A percentile compares a stretch with the other conserved stretches of the same genome.
Conservation (phyloP, 495 filamentous ascomycete genomes). For the Niebla homalea region DNA sequence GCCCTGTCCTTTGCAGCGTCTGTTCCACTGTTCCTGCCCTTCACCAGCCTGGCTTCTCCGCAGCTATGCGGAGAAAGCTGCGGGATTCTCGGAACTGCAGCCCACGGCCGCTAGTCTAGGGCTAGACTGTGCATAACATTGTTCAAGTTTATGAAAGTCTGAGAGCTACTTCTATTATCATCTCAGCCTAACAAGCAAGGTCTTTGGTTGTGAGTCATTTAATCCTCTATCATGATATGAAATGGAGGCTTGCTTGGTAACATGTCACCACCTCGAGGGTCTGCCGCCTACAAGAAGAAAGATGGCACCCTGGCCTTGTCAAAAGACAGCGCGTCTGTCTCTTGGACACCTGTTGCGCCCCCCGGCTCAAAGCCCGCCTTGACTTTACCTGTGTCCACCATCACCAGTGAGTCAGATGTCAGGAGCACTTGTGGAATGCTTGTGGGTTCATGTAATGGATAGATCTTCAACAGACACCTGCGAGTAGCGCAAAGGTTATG, state of each 20-base stretch:
- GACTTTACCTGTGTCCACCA: constrained; percentile 55
- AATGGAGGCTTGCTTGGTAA: constrained; percentile 8
- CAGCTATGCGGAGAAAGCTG: too few species aligned
- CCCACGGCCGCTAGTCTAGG: too few species aligned
- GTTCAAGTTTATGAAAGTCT: too few species aligned
- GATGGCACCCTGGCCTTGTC: constrained; percentile 72
- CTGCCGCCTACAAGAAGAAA: constrained; percentile 87
- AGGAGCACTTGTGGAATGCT: too few species aligned
- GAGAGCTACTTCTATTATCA: background rate
- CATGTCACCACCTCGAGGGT: constrained; percentile 51
- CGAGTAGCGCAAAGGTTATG: constrained; percentile 70
- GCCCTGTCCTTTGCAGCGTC: too few species aligned
- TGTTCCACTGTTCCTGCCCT: too few species aligned
- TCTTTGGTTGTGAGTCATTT: too few species aligned
- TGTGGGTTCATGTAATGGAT: background rate
- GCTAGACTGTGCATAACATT: too few species aligned
- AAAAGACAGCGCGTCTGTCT: constrained; percentile 53
- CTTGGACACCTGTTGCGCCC: constrained; percentile 60
- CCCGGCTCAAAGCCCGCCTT: constrained; percentile 43
- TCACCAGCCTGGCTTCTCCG: too few species aligned
- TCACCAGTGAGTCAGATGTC: constrained; percentile 50
- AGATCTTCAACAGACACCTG: constrained; percentile 90
- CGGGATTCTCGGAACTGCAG: too few species aligned
- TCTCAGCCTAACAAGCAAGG: too few species aligned
- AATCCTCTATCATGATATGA: constrained; percentile 7